phyloP scores from a whole-genome alignment of 345 rosid genomes.

The Citrus maxima region DNA sequence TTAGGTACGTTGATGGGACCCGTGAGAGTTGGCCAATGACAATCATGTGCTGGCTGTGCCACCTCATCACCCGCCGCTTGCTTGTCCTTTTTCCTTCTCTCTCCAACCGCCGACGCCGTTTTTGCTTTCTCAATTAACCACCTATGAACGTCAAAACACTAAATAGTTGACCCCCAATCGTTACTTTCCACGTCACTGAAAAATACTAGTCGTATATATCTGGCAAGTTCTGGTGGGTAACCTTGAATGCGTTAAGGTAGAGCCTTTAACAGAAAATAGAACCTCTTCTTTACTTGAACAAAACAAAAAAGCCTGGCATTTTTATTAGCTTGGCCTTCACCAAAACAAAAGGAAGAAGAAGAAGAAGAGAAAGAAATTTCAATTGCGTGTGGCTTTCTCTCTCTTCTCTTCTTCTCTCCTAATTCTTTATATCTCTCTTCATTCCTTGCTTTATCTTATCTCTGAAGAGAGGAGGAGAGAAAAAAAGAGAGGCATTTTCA shows the following conservation, averaged over 20 bases:
- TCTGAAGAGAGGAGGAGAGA: conserved; percentile 16
- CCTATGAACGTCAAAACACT: neutral
- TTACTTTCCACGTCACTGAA: neutral
- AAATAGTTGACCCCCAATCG: neutral
- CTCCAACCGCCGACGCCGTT: conserved; percentile 9
- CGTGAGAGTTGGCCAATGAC: conserved; percentile 17
- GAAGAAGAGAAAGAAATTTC: conserved; percentile 7
- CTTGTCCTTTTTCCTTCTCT: conserved; percentile 5
- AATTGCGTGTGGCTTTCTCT: neutral
- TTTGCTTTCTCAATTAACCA: neutral
- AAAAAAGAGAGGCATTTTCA: neutral
- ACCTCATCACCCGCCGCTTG: conserved; percentile 19
- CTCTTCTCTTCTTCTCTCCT: conserved; percentile 10
- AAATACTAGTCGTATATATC: fast-evolving
- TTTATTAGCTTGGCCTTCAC: neutral
- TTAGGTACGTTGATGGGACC: neutral
- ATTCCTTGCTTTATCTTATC: conserved; percentile 34
- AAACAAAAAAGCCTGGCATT: no score
- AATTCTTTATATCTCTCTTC: conserved; percentile 28
- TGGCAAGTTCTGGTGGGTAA: neutral
- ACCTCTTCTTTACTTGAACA: conserved; percentile 3
- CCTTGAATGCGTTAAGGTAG: no score
- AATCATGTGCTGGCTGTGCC: conserved; percentile 10
- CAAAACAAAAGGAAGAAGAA: neutral
- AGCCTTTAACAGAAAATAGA: conserved; percentile 14